These are phyloP conservation scores for Coprinopsis sp. DNA, from an alignment of 768 basidiomycete species.

Conservation along the genomic window DNA sequence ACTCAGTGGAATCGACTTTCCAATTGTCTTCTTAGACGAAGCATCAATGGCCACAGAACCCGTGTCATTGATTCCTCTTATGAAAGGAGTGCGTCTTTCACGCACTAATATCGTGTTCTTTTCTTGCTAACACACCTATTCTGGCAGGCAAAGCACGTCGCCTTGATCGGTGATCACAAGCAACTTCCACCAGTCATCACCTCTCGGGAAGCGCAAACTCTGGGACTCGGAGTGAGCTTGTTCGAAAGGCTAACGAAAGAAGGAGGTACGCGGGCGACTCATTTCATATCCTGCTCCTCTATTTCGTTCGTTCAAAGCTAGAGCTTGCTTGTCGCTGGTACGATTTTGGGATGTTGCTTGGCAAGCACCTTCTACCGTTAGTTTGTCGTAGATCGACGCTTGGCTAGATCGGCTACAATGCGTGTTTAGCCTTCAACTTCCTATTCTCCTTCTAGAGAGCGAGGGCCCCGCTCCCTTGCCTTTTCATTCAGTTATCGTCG, in stretches of 20 bases:
- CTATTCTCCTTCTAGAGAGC: too few species aligned
- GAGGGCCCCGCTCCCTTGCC: constrained; percentile 7
- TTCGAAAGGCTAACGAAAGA: constrained; percentile 89
- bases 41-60: constrained; percentile 97
- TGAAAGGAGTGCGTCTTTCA: constrained; percentile 92
- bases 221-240: constrained; percentile 74
- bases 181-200: constrained; percentile 88
- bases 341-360: neutral
- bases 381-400: too few species aligned
- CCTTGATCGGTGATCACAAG: constrained; percentile 96
- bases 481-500: too few species aligned
- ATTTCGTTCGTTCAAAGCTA: neutral
- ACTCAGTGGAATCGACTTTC: constrained; percentile 77
- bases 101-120: too few species aligned
- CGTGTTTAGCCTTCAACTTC: too few species aligned
- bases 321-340: neutral
- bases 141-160: constrained; percentile 68
- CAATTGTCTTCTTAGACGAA: constrained; percentile 91
- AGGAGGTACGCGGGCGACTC: constrained; percentile 59
- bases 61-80: constrained; percentile 83
- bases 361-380: too few species aligned
- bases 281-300: neutral
- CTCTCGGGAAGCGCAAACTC: constrained; percentile 66
- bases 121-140: too few species aligned
- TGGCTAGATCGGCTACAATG: too few species aligned